Conservation (phyloP, 2,329 filamentous ascomycete genomes). For the Torrubiella hemipterigena region DNA sequence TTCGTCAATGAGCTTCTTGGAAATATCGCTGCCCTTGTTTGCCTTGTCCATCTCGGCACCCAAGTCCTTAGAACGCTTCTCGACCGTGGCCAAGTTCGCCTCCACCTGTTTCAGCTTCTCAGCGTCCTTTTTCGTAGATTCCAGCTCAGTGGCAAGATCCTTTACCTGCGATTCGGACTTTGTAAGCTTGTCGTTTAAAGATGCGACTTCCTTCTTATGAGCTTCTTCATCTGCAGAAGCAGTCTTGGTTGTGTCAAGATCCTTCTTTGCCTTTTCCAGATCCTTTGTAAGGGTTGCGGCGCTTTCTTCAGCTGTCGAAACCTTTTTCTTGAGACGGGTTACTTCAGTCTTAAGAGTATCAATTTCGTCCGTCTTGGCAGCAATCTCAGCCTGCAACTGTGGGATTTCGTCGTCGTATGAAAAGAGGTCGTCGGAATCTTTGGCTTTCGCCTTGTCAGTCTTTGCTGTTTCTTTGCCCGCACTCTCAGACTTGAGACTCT, state of each 20-base stretch:
- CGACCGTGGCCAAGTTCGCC: constrained; percentile 20
- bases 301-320: constrained; percentile 60
- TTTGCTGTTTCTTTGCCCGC: constrained; percentile 30
- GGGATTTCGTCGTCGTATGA: constrained; percentile 84
- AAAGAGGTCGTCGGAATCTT: constrained; percentile 64
- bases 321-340: constrained; percentile 53
- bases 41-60: constrained; percentile 27
- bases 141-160: constrained; percentile 25
- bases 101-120: constrained; percentile 23
- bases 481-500: constrained; percentile 23
- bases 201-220: constrained; percentile 33
- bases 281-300: constrained; percentile 53
- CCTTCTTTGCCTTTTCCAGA: constrained; percentile 54
- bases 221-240: constrained; percentile 26
- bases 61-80: constrained; percentile 23
- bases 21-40: constrained; percentile 23
- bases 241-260: constrained; percentile 40
- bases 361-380: constrained; percentile 59
- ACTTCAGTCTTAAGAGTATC: constrained; percentile 59
- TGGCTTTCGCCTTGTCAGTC: constrained; percentile 12
- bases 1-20: constrained; percentile 27
- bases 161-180: constrained; percentile 31
- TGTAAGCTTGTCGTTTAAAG: constrained; percentile 35
- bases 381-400: constrained; percentile 63
- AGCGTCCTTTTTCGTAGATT: constrained; percentile 18